Base-by-base conservation (phyloP, 2,329 filamentous ascomycete species). In the Aspergillus fructus region DNA sequence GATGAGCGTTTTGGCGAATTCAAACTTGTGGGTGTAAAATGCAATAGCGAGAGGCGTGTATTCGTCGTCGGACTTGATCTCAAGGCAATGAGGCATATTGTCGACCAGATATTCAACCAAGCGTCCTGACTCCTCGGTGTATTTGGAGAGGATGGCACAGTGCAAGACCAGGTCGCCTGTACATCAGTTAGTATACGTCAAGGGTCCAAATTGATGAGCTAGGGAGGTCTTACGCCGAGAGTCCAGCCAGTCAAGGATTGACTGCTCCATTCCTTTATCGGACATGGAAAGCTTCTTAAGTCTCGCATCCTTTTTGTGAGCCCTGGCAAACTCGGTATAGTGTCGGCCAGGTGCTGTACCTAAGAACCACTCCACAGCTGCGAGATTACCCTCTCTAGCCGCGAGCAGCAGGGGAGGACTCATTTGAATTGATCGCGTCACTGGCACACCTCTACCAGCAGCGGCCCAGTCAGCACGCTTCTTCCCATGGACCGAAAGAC, bases 391-490 rank as follows among this genome's bases (percentile, higher is more conserved):
- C n/a, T 62, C 52, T 4, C 64, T 49, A 1, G 71, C 71, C 24
- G 73, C 66, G 7, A 63, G 54, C 19, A 78, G 63, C 15, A 78
- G 65, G 1, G 74, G 71, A 8, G 71, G 62, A 17, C 54, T 53
- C 46, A 30, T 57, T 37, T 48, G 19, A 7, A 39, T 50, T 3
- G 55, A 39, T 19, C 30, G 15, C 6, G 39, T 21, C 9, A 33
- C 33, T 15, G 24, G 40, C 33, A 47, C 33, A 42, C 56, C 58
- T 19, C 83, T 81, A 3, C 85, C 85, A 6, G 84, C 84, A 21
- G 80, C 81, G 1, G 89, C 89, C 91, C 90, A 96, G 64, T 93
- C 90, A 34, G 79, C 77, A 49, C 85, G 79, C 72, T 93, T 93
- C 71, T 85, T 86, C 2, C 90, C 90, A 62, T 89, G 86, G 1